Evolutionary conservation across 176 grass and related monocot species (phyloP).

Genomic region (Puya raimondii): DNA sequence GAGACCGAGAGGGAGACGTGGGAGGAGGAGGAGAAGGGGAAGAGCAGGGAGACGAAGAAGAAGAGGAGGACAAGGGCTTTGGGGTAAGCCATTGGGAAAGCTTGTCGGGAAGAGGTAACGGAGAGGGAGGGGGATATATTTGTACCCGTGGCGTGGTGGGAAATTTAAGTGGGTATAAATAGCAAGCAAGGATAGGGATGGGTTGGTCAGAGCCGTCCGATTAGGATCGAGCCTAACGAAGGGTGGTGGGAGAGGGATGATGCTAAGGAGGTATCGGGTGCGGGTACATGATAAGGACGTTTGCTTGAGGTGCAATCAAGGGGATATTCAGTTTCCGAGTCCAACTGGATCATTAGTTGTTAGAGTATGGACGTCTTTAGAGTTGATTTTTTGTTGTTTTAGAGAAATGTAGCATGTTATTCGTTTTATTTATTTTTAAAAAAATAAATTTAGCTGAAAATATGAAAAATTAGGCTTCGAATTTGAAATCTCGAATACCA

Average conservation of each 20-base stretch:
- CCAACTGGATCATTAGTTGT: neutral
- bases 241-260: no score
- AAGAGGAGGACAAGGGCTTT: neutral
- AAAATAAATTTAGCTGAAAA: no score
- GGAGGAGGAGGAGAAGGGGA: conserved; percentile 26
- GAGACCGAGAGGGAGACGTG: conserved; percentile 33
- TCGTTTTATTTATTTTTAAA: no score
- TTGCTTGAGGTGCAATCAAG: neutral
- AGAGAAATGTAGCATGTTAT: no score
- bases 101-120: conserved; percentile 19
- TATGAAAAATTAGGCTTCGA: no score
- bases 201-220: no score
- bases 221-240: no score
- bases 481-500: no score
- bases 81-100: conserved; percentile 9
- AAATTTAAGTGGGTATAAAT: neutral
- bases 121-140: neutral
- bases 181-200: neutral
- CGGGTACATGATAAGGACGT: neutral
- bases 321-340: neutral
- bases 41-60: conserved; percentile 26
- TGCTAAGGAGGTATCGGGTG: no score
- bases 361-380: neutral
- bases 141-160: neutral
- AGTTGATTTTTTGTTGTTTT: no score